A percentile compares a stretch with the other conserved stretches of the same genome.
These are phyloP conservation scores for Cryptococcus sp. DNA, from an alignment of 1,284 basidiomycete species.

Conservation along the genomic window DNA sequence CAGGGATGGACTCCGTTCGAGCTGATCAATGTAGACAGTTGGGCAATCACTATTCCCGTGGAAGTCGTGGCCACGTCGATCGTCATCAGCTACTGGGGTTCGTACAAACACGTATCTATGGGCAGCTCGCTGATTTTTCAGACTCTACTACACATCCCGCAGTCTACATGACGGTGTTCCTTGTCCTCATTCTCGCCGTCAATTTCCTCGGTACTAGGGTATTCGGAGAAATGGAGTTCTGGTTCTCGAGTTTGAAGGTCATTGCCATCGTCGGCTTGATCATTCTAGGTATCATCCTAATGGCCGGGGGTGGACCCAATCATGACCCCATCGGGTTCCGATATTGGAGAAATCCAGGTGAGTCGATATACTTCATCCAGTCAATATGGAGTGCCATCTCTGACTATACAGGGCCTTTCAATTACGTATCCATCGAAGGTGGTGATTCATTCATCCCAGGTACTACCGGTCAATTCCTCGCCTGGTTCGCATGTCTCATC, in stretches of 20 bases:
- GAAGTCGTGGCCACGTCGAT: conserved; percentile 36
- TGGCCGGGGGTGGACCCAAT: conserved; percentile 64
- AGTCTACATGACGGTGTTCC: conserved; percentile 49
- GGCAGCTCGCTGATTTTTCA: neutral
- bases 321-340: conserved; percentile 51
- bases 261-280: conserved; percentile 46
- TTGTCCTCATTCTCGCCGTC: conserved; percentile 48
- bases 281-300: conserved; percentile 62
- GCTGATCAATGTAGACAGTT: conserved; percentile 12
- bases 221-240: conserved; percentile 46
- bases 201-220: conserved; percentile 47
- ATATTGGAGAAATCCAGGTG: conserved; percentile 67
- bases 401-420: conserved; percentile 14
- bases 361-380: conserved; percentile 29
- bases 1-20: neutral
- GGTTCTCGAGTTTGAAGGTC: conserved; percentile 36
- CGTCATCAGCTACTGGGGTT: conserved; percentile 46
- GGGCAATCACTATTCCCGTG: conserved; percentile 35
- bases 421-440: conserved; percentile 15
- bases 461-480: conserved; percentile 60
- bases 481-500: conserved; percentile 57
- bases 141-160: conserved; percentile 39
- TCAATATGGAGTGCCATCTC: neutral
- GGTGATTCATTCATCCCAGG: conserved; percentile 24
- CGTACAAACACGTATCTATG: neutral